These are phyloP conservation scores for Coemansia sp. DNA, from an alignment of 192 early-diverging fungal species.

Conservation along the genomic window DNA sequence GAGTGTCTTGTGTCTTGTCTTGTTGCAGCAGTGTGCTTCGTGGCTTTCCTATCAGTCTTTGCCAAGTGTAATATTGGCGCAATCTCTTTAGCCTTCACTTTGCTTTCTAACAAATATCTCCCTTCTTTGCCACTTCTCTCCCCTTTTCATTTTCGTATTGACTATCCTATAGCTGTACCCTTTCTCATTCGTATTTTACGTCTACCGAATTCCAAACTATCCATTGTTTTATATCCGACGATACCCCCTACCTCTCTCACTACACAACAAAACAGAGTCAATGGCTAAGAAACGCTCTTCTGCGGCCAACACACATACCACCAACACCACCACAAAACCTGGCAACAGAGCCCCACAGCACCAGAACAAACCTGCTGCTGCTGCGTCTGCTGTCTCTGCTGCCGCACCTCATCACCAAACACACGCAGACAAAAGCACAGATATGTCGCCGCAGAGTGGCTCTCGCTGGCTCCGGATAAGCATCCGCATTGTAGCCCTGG, in stretches of 20 bases:
- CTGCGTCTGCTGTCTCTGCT: too few species aligned
- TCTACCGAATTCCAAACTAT: slow-evolving; percentile 1
- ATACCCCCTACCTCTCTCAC: background rate
- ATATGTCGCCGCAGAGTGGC: background rate
- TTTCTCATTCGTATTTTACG: too few species aligned
- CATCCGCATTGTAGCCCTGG: slow-evolving; percentile 33
- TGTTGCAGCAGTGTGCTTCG: background rate
- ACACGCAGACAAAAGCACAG: background rate
- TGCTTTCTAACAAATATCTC: slow-evolving; percentile 4
- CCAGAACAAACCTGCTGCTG: background rate
- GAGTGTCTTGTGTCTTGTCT: background rate
- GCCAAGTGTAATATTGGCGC: background rate
- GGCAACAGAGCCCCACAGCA: background rate
- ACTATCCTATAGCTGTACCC: too few species aligned
- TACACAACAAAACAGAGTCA: background rate
- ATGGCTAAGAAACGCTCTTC: slow-evolving; percentile 41
- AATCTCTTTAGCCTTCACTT: slow-evolving; percentile 1
- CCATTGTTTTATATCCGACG: background rate
- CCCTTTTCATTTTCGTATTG: background rate
- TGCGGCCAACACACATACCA: slow-evolving; percentile 9
- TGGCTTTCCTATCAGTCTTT: background rate
- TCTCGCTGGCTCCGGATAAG: slow-evolving; percentile 35
- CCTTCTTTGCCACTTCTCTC: slow-evolving; percentile 6
- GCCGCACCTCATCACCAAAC: background rate
- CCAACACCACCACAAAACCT: too few species aligned